These are phyloP conservation scores for Aspergillus fijiensis DNA, from an alignment of 2,329 filamentous ascomycete genomes.

Conservation along the genomic window DNA sequence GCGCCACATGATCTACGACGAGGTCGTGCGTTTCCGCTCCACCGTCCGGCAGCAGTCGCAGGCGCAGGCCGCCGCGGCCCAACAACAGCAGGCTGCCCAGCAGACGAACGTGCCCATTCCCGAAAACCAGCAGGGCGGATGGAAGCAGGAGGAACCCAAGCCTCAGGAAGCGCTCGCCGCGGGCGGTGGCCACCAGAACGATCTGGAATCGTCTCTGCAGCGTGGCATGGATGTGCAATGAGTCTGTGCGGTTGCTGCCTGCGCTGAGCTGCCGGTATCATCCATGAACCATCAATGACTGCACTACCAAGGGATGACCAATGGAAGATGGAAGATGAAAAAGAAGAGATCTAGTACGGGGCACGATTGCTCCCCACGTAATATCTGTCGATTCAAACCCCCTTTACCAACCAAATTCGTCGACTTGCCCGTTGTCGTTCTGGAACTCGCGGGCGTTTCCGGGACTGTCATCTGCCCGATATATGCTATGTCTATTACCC, in stretches of 20 bases:
- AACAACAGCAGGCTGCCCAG: constrained; percentile 43
- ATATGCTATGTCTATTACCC: background rate
- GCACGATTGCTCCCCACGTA: background rate
- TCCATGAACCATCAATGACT: background rate
- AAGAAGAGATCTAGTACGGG: background rate
- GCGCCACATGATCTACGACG: constrained; percentile 96
- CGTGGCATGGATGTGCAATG: constrained; percentile 56
- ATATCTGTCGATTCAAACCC: background rate
- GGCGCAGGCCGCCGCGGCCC: constrained; percentile 36
- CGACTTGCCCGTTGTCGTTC: background rate
- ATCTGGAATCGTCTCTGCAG: constrained; percentile 53
- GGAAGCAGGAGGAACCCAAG: constrained; percentile 61
- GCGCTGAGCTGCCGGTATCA: background rate
- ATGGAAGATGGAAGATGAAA: background rate
- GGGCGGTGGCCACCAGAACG: constrained; percentile 44
- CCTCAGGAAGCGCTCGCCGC: constrained; percentile 55
- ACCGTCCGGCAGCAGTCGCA: constrained; percentile 54
- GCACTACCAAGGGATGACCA: background rate
- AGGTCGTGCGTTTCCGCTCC: constrained; percentile 81
- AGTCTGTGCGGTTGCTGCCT: background rate
- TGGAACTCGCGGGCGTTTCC: constrained; percentile 17
- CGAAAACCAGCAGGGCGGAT: constrained; percentile 55
- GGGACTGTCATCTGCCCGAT: constrained; percentile 1
- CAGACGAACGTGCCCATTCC: constrained; percentile 61
- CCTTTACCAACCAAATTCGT: background rate